Evolutionary conservation across 352 stramenopile species (phyloP), one percentile per base, ranked within the genome.

Genomic region (Globisporangium paroecandrum): DNA sequence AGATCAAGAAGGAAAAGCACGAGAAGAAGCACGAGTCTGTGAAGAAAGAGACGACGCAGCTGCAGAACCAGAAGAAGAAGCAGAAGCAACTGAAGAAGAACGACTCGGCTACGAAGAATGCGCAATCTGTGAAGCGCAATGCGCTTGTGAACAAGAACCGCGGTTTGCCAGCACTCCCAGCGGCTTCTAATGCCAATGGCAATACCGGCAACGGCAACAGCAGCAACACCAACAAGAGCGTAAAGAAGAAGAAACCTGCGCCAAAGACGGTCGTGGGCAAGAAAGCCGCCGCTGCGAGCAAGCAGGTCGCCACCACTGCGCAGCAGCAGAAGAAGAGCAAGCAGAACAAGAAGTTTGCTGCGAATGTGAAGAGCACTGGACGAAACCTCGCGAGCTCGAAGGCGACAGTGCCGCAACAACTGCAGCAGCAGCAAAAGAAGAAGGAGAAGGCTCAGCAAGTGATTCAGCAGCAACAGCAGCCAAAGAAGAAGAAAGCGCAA

Each of bases 1-100:
- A 89, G 59, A 70, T 79, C 43, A 87, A 91, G 70, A 84, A 87
- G n/a, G 73, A 83, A 27, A 76, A 79, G 68, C 63, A 75, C 15
- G 73, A 62, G 24, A 63, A 73, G 18, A 65, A 71, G 63, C 51
- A 68, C 47, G 61, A 77, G 43, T 36, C 62, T 6, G 67, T 68
- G 27, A 61, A 69, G 24, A 61, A 64, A 7, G 62, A 75, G 55
- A 75, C 72, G 62, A 62, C 60, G 34, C 38, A 68, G 20, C 25
- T 47, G 5, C 65, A 72, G 60, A 71, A 76, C 29, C 62, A 70
- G 54, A 58, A 69, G 29, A 34, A 72, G 60, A 71, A 77, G 29
- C 58, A 70, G 54, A 58, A 69, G 6, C 32, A 36, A 13, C 53
- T 68, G 25, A 63, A 74, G 53, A 62, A 78, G 24, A 64, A 55